Conservation (phyloP, 192 early-diverging fungal species). For the Coemansia umbellata region DNA sequence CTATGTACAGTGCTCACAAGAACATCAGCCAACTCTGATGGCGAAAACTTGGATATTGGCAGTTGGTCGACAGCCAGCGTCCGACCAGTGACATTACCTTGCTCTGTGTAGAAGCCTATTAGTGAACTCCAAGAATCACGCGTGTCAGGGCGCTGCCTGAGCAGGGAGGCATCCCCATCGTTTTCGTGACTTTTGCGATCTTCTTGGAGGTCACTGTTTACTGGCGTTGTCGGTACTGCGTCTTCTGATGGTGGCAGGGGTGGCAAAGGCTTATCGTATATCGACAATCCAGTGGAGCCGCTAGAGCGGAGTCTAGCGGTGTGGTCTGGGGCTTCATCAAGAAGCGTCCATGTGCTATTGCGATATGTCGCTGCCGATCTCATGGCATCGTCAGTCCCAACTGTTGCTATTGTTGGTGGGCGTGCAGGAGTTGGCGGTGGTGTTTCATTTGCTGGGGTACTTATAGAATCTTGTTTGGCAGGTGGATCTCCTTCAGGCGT, state of each 20-base stretch:
- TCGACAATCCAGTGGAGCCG: no score
- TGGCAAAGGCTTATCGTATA: no score
- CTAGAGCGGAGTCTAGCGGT: no score
- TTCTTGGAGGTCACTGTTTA: not conserved
- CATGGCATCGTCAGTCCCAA: not conserved
- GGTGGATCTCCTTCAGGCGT: not conserved
- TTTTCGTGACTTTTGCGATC: not conserved
- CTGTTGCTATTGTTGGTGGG: not conserved
- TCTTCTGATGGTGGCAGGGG: not conserved
- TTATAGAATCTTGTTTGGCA: not conserved
- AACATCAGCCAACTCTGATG: conserved; percentile 39
- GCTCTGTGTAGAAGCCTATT: conserved; percentile 5
- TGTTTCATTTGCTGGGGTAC: not conserved
- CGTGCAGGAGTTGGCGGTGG: not conserved
- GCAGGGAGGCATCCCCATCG: no score
- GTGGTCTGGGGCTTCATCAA: not conserved
- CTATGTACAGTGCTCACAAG: conserved; percentile 41
- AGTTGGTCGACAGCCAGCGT: conserved; percentile 2
- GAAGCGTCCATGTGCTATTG: conserved; percentile 1
- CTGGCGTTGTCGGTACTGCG: no score
- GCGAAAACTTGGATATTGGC: conserved; percentile 16
- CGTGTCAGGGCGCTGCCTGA: not conserved
- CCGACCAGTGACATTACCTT: not conserved
- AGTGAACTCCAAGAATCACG: conserved; percentile 11
- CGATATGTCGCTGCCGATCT: conserved; percentile 1